phyloP scores from a whole-genome alignment of 306 rosid species.

The Dicorynia guianensis region DNA sequence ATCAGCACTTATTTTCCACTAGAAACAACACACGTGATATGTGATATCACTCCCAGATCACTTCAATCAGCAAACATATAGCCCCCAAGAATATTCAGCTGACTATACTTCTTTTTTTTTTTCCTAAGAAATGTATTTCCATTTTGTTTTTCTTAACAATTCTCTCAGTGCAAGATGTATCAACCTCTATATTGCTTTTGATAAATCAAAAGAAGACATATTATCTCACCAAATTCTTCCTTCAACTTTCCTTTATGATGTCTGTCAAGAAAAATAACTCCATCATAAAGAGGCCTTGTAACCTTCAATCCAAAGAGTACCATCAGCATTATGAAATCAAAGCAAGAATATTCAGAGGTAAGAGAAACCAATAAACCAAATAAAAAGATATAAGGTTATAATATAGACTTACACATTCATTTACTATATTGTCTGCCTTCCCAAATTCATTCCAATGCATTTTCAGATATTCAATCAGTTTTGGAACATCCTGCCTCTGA shows the following conservation, averaged over 20 bases:
- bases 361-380: slow-evolving; percentile 2
- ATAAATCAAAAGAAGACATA: slow-evolving; percentile 28
- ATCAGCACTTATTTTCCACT: slow-evolving; percentile 23
- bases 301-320: slow-evolving; percentile 56
- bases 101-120: not conserved
- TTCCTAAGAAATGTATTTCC: slow-evolving; percentile 12
- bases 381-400: not conserved
- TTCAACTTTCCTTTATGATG: slow-evolving; percentile 80
- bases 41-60: slow-evolving; percentile 5
- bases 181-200: slow-evolving; percentile 31
- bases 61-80: slow-evolving; percentile 13
- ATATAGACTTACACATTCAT: slow-evolving; percentile 61
- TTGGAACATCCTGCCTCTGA: slow-evolving; percentile 75
- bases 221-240: slow-evolving; percentile 87
- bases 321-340: slow-evolving; percentile 42
- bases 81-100: not conserved
- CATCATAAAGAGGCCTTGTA: slow-evolving; percentile 75
- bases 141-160: not conserved
- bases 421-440: slow-evolving; percentile 50
- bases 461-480: slow-evolving; percentile 76
- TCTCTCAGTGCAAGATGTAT: slow-evolving; percentile 7
- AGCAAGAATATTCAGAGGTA: slow-evolving; percentile 29
- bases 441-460: slow-evolving; percentile 64
- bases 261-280: slow-evolving; percentile 67
- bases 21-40: slow-evolving; percentile 14